Evolutionary conservation across 108 stramenopile species (phyloP).

Genomic region (Asterionellopsis glacialis): DNA sequence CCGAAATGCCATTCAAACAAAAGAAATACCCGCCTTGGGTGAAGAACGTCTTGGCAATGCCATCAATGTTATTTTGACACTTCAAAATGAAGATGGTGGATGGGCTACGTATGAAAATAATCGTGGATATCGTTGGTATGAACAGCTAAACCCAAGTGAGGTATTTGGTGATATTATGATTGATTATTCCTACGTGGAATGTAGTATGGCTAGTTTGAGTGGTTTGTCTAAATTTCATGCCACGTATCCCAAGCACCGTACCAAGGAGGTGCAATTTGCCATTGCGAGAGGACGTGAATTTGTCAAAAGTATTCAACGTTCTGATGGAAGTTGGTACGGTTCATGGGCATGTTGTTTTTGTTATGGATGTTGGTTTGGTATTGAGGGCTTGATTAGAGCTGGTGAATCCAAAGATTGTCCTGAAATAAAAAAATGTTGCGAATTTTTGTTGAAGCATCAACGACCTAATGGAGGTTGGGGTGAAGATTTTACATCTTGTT

Average conservation of each 20-base stretch:
- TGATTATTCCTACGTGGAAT: conserved; percentile 98
- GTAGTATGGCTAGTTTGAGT: conserved; percentile 92
- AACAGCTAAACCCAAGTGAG: conserved; percentile 95
- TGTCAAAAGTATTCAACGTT: conserved; percentile 90
- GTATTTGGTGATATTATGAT: conserved; percentile 99
- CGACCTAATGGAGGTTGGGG: conserved; percentile 98
- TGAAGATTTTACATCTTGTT: conserved; percentile 96
- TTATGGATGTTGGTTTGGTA: conserved; percentile 96
- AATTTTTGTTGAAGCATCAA: conserved; percentile 74
- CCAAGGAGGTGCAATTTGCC: conserved; percentile 64
- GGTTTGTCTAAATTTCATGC: conserved; percentile 90
- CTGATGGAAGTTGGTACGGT: conserved; percentile 94
- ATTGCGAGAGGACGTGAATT: conserved; percentile 82
- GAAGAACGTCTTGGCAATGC: conserved; percentile 74
- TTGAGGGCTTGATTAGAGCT: conserved; percentile 84
- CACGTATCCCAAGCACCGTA: conserved; percentile 68
- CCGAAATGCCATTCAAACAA: conserved; percentile 40
- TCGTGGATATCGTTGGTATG: conserved; percentile 96
- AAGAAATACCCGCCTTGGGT: conserved; percentile 39
- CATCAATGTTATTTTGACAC: conserved; percentile 78
- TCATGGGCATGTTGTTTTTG: conserved; percentile 97
- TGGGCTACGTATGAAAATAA: conserved; percentile 99
- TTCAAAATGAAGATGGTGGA: conserved; percentile 96
- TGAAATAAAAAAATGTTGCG: conserved; percentile 51
- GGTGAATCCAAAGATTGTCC: conserved; percentile 62